Percentiles rank a stretch among this genome's conserved stretches.
Conservation (phyloP, 192 early-diverging fungal genomes). For the Endogone sp. region DNA sequence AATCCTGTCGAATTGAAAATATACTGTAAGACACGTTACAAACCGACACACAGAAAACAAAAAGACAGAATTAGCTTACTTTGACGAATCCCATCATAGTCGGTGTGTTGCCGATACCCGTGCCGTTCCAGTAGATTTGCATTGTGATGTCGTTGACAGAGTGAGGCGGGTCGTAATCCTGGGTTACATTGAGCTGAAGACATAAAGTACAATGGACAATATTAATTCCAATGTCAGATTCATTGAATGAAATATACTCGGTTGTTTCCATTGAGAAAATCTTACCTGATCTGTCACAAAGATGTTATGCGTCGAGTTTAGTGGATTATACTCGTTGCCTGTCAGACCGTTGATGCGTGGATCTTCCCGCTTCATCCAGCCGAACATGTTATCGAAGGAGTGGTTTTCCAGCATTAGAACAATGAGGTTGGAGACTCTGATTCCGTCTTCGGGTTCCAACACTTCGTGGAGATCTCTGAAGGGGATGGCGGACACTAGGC, state of each 20-base stretch:
- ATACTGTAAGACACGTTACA: neutral
- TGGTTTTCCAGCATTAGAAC: conserved; percentile 5
- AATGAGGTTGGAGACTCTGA: neutral
- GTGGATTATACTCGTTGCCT: neutral
- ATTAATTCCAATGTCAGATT: neutral
- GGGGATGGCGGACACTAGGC: neutral
- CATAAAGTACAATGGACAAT: neutral
- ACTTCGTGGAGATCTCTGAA: neutral
- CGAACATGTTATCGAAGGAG: conserved; percentile 3
- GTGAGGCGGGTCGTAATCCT: neutral
- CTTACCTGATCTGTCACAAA: neutral
- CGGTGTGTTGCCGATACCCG: neutral
- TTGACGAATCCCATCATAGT: neutral
- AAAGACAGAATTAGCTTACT: neutral
- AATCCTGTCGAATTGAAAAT: neutral
- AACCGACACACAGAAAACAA: no score
- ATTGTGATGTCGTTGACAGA: neutral
- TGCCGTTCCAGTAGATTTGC: neutral
- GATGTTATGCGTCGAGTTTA: neutral
- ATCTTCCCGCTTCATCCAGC: neutral
- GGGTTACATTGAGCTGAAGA: neutral
- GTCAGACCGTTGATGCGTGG: neutral
- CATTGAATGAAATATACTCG: no score
- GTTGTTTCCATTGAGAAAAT: no score
- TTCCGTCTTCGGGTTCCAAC: neutral